Conservation (phyloP, 129 eudicot species). For the Lactuca sativa region DNA sequence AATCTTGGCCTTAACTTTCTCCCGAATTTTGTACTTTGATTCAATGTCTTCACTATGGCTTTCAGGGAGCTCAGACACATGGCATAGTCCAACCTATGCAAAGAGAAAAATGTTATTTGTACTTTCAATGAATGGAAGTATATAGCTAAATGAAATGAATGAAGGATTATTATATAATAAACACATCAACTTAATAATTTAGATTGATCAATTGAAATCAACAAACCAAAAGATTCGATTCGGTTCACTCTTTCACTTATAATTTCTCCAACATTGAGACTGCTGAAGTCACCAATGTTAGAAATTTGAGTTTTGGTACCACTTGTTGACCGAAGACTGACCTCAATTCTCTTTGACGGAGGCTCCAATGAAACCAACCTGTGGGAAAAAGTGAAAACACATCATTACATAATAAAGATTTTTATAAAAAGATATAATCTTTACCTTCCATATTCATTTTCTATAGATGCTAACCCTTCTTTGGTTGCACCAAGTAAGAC, state of each 20-base stretch:
- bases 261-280: constrained; percentile 57
- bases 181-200: constrained; percentile 43
- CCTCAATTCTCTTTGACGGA: constrained; percentile 77
- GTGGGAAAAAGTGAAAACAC: not conserved
- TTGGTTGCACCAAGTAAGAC: no score
- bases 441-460: constrained; percentile 64
- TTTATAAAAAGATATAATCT: constrained; percentile 3
- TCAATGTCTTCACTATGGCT: constrained; percentile 52
- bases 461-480: no score
- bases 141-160: not conserved
- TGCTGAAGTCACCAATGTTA: constrained; percentile 32
- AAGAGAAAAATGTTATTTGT: not conserved
- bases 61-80: constrained; percentile 81
- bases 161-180: not conserved
- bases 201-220: constrained; percentile 64
- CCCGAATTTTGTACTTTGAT: constrained; percentile 54
- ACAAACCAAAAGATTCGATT: constrained; percentile 71
- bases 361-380: constrained; percentile 89
- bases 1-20: constrained; percentile 28
- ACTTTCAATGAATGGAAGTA: no score
- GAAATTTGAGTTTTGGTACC: constrained; percentile 38
- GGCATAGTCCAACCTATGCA: constrained; percentile 80
- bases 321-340: constrained; percentile 60
- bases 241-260: constrained; percentile 71
- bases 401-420: constrained; percentile 15